Evolutionary conservation across 2,329 filamentous ascomycete species (phyloP), one percentile per base, ranked within the genome.

Genomic region (Intubia oerlemansii): DNA sequence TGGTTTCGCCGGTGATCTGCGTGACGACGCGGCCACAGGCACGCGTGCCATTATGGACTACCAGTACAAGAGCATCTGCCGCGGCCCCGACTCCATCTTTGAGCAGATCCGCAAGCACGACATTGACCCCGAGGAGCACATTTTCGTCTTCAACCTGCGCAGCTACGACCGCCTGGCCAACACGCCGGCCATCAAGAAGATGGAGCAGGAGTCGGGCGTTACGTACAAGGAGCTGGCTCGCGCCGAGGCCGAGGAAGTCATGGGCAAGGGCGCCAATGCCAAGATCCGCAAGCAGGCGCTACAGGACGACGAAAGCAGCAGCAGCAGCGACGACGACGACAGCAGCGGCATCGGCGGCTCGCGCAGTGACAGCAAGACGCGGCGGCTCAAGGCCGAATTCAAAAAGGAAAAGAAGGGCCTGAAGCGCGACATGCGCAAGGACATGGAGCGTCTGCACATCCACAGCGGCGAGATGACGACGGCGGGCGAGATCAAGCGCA

Each of bases 11-110:
- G 85, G 85, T 25, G 85, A 95, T 44, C 59, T 98, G 17, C 61
- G 84, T 32, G 70, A 82, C 10, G 71, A 79, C 40, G 81, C 77
- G 13, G 85, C 85, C 0, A 67, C 68, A 1, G 85, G 85, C 8
- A 95, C 85, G 0, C 56, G 81, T 27, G 85, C 84, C 9, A 98
- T 95, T 42, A 95, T 98, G 81, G 84, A 95, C 46, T 95, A 92
- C 44, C 88, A 95, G 46, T 98, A 88, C 59, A 91, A 90, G 51
- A 91, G 81, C 0, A 91, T 98, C 38, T 80, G 76, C 43, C 74
- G 88, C 25, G 88, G 88, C 5, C 75, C 90, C 37, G 61, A 95
- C 45, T 92, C 81, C 5, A 95, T 98, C 29, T 88, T 77, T 41
- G 81, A 67, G 22, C 73, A 77, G 44, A 69, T 93, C 33, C 57